Conservation (phyloP, 192 early-diverging fungal species). For the Dissophora globulifera region DNA sequence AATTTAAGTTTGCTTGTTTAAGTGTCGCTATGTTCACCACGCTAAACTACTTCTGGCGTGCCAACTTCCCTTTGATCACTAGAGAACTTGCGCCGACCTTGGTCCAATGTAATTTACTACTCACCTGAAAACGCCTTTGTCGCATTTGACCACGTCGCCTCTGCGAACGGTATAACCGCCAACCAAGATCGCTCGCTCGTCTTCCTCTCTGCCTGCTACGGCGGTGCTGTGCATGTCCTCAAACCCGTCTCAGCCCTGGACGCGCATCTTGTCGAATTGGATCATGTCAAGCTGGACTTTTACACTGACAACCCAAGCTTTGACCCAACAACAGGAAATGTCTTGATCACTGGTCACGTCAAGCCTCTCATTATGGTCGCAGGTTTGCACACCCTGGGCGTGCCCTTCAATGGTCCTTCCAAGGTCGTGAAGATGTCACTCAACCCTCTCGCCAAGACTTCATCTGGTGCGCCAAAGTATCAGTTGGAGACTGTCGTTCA, state of each 20-base stretch:
- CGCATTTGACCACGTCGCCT: conserved; percentile 10
- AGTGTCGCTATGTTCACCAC: no score
- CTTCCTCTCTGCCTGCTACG: conserved; percentile 38
- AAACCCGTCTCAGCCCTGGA: not conserved
- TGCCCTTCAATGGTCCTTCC: conserved; percentile 5
- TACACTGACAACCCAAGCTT: conserved; percentile 35
- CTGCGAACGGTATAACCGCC: conserved; percentile 41
- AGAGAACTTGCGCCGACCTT: conserved; percentile 20
- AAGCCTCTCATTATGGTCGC: not conserved
- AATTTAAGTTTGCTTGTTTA: not conserved
- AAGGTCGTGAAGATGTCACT: conserved; percentile 37
- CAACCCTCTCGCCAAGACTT: conserved; percentile 1
- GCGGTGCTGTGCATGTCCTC: conserved; percentile 22
- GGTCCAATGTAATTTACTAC: conserved; percentile 39
- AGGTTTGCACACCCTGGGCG: not conserved
- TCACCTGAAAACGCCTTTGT: conserved; percentile 36
- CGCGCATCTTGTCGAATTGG: conserved; percentile 2
- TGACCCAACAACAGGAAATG: conserved; percentile 13
- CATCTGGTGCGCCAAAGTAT: conserved; percentile 4
- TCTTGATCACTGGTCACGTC: conserved; percentile 32
- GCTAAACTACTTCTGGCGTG: no score
- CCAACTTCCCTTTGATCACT: not conserved
- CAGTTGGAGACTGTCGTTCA: conserved; percentile 21
- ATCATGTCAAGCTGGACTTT: conserved; percentile 34
- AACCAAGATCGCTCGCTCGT: conserved; percentile 16